A percentile compares a stretch with the other conserved stretches of the same genome.
Evolutionary conservation across 1,284 basidiomycete genomes (phyloP).

Genomic region (Ganoderma lucidum): DNA sequence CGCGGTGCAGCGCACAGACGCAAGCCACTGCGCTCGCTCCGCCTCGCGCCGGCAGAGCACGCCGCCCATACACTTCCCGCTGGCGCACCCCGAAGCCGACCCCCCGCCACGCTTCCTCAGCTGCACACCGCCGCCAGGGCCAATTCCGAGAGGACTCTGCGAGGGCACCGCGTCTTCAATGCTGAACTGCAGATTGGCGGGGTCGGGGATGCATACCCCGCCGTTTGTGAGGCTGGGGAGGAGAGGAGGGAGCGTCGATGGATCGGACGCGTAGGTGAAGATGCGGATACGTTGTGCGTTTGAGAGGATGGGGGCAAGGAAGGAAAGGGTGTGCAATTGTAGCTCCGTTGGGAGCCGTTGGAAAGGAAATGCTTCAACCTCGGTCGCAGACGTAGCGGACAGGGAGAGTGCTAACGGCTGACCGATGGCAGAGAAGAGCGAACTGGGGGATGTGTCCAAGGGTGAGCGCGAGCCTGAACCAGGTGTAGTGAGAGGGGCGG

Average conservation of each 20-base stretch:
- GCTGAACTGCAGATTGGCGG: slow-evolving; percentile 40
- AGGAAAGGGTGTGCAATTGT: slow-evolving; percentile 63
- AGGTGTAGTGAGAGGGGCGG: slow-evolving; percentile 11
- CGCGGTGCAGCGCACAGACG: slow-evolving; percentile 52
- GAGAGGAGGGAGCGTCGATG: slow-evolving; percentile 61
- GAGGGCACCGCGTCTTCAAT: slow-evolving; percentile 15
- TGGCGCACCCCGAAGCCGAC: slow-evolving; percentile 36
- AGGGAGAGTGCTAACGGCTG: slow-evolving; percentile 20
- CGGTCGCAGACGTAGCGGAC: slow-evolving; percentile 5
- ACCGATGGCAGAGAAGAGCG: slow-evolving; percentile 30
- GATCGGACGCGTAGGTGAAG: slow-evolving; percentile 60
- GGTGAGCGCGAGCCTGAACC: slow-evolving; percentile 28
- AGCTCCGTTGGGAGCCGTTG: slow-evolving; percentile 64
- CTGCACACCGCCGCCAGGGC: slow-evolving; percentile 27
- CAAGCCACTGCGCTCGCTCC: slow-evolving; percentile 53
- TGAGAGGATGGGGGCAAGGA: slow-evolving; percentile 66
- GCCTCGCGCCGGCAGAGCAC: slow-evolving; percentile 51
- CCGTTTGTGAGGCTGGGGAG: slow-evolving; percentile 43
- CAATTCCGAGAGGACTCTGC: slow-evolving; percentile 21
- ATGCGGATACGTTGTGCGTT: slow-evolving; percentile 62
- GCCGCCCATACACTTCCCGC: slow-evolving; percentile 46
- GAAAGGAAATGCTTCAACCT: slow-evolving; percentile 46
- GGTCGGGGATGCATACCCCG: slow-evolving; percentile 44
- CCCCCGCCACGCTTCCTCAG: slow-evolving; percentile 28
- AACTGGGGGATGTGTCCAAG: slow-evolving; percentile 18